Conservation (phyloP, 129 eudicot genomes). For the Helichrysum umbraculigerum region DNA sequence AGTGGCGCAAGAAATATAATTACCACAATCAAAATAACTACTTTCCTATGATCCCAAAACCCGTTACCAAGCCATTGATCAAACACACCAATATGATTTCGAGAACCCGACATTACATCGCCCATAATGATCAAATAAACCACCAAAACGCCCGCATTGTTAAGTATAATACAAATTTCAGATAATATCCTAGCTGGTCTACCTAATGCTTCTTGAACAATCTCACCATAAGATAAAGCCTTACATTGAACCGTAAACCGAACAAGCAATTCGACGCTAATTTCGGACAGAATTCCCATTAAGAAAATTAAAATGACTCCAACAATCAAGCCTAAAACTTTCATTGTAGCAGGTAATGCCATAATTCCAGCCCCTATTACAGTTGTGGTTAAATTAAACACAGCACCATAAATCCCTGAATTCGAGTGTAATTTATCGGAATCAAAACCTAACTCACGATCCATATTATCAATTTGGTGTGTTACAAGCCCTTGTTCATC, state of each 20-base stretch:
- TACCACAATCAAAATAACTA: slow-evolving; percentile 57
- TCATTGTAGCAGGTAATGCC: slow-evolving; percentile 96
- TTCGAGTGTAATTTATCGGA: slow-evolving; percentile 45
- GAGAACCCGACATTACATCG: slow-evolving; percentile 89
- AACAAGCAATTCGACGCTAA: slow-evolving; percentile 74
- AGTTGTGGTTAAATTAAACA: slow-evolving; percentile 77
- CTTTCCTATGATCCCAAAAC: slow-evolving; percentile 83
- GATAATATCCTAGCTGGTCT: slow-evolving; percentile 63
- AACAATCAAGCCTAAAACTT: slow-evolving; percentile 64
- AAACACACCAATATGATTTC: slow-evolving; percentile 70
- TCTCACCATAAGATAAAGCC: slow-evolving; percentile 79
- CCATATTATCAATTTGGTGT: slow-evolving; percentile 19
- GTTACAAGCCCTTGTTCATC: slow-evolving; percentile 36
- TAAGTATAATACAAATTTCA: slow-evolving; percentile 68
- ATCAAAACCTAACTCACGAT: slow-evolving; percentile 40
- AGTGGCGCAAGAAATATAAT: slow-evolving; percentile 72
- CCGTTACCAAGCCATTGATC: slow-evolving; percentile 85
- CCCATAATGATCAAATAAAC: slow-evolving; percentile 89
- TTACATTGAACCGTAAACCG: slow-evolving; percentile 70
- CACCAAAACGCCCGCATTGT: slow-evolving; percentile 79
- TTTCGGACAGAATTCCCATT: slow-evolving; percentile 75
- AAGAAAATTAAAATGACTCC: slow-evolving; percentile 61
- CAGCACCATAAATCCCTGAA: slow-evolving; percentile 72
- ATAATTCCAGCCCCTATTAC: slow-evolving; percentile 95
- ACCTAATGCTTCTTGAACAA: slow-evolving; percentile 79